Evolutionary conservation across 441 rosid species (phyloP).

Genomic region (Viola pubescens): DNA sequence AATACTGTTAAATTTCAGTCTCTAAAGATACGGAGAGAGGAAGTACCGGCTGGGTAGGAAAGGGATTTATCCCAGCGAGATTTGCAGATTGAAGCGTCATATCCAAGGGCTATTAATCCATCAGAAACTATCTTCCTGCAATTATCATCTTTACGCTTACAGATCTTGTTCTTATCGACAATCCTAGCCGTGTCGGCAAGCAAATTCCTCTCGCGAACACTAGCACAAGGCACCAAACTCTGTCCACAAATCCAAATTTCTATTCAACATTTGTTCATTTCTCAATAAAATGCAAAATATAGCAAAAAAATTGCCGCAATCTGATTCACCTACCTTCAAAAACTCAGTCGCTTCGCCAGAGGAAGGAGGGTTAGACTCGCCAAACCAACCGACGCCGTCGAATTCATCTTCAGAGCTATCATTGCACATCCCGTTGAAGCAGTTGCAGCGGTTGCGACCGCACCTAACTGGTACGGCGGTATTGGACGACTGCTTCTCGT

Average conservation of each 20-base stretch:
- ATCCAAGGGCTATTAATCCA: constrained; percentile 51
- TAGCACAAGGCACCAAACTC: constrained; percentile 53
- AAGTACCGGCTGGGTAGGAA: constrained; percentile 62
- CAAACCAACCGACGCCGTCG: constrained; percentile 28
- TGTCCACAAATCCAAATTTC: constrained; percentile 16
- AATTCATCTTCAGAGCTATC: constrained; percentile 65
- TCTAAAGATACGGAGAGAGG: not conserved
- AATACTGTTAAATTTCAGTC: too few relatives aligned
- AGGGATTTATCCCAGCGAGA: constrained; percentile 73
- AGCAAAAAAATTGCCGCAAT: not conserved
- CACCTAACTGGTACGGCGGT: constrained; percentile 27
- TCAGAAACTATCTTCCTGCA: constrained; percentile 46
- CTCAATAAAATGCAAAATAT: not conserved
- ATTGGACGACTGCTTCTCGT: constrained; percentile 36
- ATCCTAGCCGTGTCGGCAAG: constrained; percentile 53
- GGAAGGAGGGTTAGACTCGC: constrained; percentile 24
- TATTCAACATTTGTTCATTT: not conserved
- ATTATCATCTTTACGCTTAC: constrained; percentile 42
- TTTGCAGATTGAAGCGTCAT: constrained; percentile 67
- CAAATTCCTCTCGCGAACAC: constrained; percentile 47
- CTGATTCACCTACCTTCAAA: constrained; percentile 43
- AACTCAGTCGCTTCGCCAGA: constrained; percentile 41
- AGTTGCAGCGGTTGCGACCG: constrained; percentile 46
- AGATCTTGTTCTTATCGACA: constrained; percentile 53
- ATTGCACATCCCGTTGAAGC: constrained; percentile 49